Percentiles rank a stretch among this genome's conserved stretches.
Evolutionary conservation across 1,284 basidiomycete species (phyloP).

Genomic region (Coriolopsis trogii): DNA sequence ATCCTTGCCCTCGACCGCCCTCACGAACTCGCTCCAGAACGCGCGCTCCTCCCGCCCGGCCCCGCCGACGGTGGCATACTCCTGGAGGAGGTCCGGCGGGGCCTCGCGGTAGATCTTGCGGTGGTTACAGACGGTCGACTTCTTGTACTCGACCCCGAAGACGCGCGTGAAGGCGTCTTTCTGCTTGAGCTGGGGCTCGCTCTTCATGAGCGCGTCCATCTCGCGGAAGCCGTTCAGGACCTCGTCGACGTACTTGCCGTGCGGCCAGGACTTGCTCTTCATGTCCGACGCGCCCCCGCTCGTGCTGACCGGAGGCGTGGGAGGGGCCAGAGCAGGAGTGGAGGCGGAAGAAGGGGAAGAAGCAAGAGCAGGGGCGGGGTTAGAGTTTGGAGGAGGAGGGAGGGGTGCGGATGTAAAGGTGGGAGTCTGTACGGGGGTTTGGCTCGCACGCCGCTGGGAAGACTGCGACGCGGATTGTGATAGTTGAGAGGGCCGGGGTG

Average conservation of each 20-base stretch:
- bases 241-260: slow-evolving; percentile 69
- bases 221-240: slow-evolving; percentile 55
- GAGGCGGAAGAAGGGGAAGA: not conserved
- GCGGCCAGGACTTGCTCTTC: slow-evolving; percentile 68
- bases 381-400: not conserved
- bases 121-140: slow-evolving; percentile 70
- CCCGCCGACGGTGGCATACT: slow-evolving; percentile 59
- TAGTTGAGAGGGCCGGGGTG: not conserved
- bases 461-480: not conserved
- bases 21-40: slow-evolving; percentile 68
- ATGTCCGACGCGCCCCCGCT: too few relatives aligned
- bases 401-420: not conserved
- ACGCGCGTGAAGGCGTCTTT: slow-evolving; percentile 64
- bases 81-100: slow-evolving; percentile 43
- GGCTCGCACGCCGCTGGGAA: not conserved
- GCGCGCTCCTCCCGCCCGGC: slow-evolving; percentile 57
- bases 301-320: slow-evolving; percentile 51
- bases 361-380: slow-evolving; percentile 9
- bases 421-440: not conserved
- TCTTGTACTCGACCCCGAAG: slow-evolving; percentile 67
- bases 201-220: slow-evolving; percentile 55
- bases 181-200: slow-evolving; percentile 52
- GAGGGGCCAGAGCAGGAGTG: slow-evolving; percentile 36
- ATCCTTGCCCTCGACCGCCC: slow-evolving; percentile 48
- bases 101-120: slow-evolving; percentile 64